Evolutionary conservation across 768 basidiomycete genomes (phyloP).

Genomic region (Strobilomyces echinocephalus): DNA sequence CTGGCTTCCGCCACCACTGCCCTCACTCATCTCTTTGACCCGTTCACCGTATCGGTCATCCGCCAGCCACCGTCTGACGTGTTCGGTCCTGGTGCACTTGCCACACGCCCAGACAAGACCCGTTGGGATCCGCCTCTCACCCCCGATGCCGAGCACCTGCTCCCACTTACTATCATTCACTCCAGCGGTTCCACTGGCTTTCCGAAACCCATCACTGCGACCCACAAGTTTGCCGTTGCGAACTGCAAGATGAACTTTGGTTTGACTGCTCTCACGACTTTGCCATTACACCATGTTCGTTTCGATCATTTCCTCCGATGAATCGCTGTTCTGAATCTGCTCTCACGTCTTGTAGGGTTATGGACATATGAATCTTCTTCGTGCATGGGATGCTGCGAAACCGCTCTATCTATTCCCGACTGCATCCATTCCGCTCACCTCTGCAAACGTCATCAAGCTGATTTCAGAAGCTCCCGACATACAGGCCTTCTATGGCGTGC

Average conservation of each 20-base stretch:
- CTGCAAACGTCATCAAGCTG: constrained; percentile 38
- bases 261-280: constrained; percentile 18
- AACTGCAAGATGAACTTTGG: constrained; percentile 33
- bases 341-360: constrained; percentile 13
- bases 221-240: constrained; percentile 34
- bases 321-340: neutral
- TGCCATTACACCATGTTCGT: constrained; percentile 33
- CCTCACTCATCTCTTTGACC: constrained; percentile 16
- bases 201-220: constrained; percentile 40
- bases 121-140: constrained; percentile 18
- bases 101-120: constrained; percentile 17
- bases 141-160: constrained; percentile 19
- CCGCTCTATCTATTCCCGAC: constrained; percentile 43
- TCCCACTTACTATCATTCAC: constrained; percentile 22
- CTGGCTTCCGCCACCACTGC: constrained; percentile 13
- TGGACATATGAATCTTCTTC: constrained; percentile 30
- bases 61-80: constrained; percentile 18
- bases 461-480: constrained; percentile 33
- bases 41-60: constrained; percentile 19
- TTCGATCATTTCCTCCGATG: neutral
- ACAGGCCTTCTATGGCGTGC: constrained; percentile 34
- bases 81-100: constrained; percentile 15
- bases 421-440: constrained; percentile 41
- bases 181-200: constrained; percentile 41
- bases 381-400: constrained; percentile 40